Evolutionary conservation across 1,139 yeast genomes (phyloP), one percentile per base, ranked within the genome.

Genomic region (Candida gigantensis): DNA sequence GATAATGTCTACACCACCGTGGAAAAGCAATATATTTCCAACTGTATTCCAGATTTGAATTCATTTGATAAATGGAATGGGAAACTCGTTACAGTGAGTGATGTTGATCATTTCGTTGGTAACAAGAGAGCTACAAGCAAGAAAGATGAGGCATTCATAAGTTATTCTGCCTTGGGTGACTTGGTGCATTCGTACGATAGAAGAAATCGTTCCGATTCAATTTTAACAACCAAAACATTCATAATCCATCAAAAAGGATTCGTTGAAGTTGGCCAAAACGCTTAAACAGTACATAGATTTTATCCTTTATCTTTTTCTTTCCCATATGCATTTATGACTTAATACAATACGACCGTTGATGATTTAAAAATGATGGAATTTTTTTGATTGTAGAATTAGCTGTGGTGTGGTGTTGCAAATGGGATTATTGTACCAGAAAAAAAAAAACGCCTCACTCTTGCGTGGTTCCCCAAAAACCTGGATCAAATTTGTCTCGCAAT

Each of bases 41-140:
- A 62, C 40, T 68, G 75, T 47, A 51, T 68, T 16, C 73, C 74
- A 3, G 57, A 51, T 32, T 56, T 70, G 37, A 67, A 68, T 43
- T 62, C 73, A 10, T 68, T 42, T 44, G 75, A 69, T 45, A 60
- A 52, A 39, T 70, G 76, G 76, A 52, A 44, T 29, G 67, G 69
- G 4, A 48, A 43, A 31, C 41, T 45, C 23, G 37, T 68, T 10
- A 66, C 71, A 2, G 41, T 70, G 10, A 60, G 72, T 26, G 59
- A 65, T 41, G 60, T 39, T 40, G 45, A 52, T 20, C 36, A 37
- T n/a, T 58, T 60, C 34, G 31, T 52, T 6, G 50, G 49, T 19
- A 40, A 44, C 14, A 40, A 46, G 23, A 40, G 42, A 30, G 35
- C 26, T 24, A 25, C 29, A 28, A 41, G 43, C 21, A 40, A 43